Conservation (phyloP, 176 grass and related monocot species). For the Eragrostis curvula region DNA sequence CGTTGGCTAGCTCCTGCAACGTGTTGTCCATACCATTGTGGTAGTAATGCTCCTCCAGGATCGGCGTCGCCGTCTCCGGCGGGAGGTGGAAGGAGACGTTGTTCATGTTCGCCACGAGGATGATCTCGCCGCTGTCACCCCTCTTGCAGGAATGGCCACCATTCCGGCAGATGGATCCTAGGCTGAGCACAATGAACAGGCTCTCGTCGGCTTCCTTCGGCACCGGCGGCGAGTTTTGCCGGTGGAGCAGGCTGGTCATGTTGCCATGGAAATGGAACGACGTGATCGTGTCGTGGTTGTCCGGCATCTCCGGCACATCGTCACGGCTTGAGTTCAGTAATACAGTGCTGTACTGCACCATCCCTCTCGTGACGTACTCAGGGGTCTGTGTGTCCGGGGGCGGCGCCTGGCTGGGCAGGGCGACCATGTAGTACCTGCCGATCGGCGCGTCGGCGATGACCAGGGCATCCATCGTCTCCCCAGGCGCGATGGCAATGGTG, state of each 20-base stretch:
- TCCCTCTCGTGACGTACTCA: background rate
- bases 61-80: background rate
- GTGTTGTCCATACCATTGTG: background rate
- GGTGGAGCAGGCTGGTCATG: background rate
- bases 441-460: conserved; percentile 21
- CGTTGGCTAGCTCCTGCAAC: background rate
- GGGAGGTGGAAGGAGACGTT: conserved; percentile 19
- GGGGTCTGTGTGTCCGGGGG: background rate
- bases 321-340: background rate
- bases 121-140: background rate
- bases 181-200: background rate
- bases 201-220: background rate
- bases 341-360: background rate
- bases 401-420: background rate
- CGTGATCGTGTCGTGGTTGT: background rate
- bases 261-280: conserved; percentile 16
- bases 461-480: conserved; percentile 16
- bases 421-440: conserved; percentile 16
- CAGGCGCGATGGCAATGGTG: conserved; percentile 2
- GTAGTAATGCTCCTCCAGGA: background rate
- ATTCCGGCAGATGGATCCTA: background rate
- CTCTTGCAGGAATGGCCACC: background rate
- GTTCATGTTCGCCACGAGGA: conserved; percentile 21
- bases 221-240: background rate
- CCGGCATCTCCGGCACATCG: background rate